phyloP scores from a whole-genome alignment of 2,329 filamentous ascomycete genomes.

The Xylariaceae sp. region DNA sequence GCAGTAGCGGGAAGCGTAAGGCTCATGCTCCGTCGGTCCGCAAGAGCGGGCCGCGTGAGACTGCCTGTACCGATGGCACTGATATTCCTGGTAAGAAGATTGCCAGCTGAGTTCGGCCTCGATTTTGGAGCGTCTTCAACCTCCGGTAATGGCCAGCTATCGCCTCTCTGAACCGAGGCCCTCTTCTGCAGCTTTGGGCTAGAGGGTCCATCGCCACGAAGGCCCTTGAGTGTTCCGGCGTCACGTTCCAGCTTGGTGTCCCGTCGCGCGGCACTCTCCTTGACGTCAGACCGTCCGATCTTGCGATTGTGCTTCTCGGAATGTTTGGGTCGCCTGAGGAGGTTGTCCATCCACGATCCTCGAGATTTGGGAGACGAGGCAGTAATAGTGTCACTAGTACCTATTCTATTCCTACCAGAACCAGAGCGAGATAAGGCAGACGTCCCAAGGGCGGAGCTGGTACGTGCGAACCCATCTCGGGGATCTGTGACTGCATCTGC shows the following conservation, averaged over 20 bases:
- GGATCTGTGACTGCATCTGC: constrained; percentile 10
- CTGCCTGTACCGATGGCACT: constrained; percentile 2
- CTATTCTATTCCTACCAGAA: constrained; percentile 21
- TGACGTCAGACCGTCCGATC: constrained; percentile 47
- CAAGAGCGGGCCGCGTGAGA: constrained; percentile 12
- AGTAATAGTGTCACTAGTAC: constrained; percentile 9
- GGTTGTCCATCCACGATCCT: constrained; percentile 47
- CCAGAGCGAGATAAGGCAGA: constrained; percentile 21
- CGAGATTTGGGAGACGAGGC: constrained; percentile 27
- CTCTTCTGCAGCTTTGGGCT: constrained; percentile 45
- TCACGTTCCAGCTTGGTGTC: constrained; percentile 61
- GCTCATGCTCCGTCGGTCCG: constrained; percentile 21
- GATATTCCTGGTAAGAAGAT: constrained; percentile 13
- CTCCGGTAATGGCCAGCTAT: constrained; percentile 46
- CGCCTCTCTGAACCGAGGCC: constrained; percentile 31
- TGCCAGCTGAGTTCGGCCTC: constrained; percentile 26
- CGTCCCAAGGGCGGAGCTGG: constrained; percentile 25
- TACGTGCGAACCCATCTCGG: constrained; percentile 10
- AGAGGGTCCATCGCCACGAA: constrained; percentile 33
- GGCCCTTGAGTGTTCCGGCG: constrained; percentile 44
- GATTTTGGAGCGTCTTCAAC: constrained; percentile 13
- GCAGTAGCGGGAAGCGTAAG: constrained; percentile 23
- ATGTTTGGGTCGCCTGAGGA: constrained; percentile 61
- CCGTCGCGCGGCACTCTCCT: constrained; percentile 56
- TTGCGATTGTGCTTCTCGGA: constrained; percentile 40